These are phyloP conservation scores for Pseudonitzschia delicatissima DNA, from an alignment of 108 stramenopile species.

Conservation along the genomic window DNA sequence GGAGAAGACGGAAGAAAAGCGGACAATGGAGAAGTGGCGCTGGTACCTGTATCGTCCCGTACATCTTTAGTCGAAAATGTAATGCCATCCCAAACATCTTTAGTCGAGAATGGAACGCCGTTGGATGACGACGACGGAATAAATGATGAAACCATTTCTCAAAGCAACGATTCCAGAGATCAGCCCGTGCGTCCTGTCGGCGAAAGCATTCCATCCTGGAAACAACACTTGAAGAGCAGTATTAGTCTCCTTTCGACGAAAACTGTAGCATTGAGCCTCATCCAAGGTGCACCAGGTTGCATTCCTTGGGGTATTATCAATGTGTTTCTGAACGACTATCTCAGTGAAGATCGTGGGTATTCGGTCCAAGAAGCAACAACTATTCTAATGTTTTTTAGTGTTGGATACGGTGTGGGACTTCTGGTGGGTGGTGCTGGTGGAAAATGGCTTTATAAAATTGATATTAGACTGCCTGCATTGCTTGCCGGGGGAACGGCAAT, in stretches of 20 bases:
- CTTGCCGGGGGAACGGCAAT: constrained; percentile 60
- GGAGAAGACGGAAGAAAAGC: not conserved
- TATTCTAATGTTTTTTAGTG: constrained; percentile 61
- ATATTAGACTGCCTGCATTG: constrained; percentile 60
- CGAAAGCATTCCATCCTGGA: not conserved
- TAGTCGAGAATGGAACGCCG: not conserved
- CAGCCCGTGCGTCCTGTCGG: too few relatives aligned
- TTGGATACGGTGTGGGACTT: constrained; percentile 76
- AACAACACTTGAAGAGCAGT: constrained; percentile 35
- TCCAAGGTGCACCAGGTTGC: constrained; percentile 90
- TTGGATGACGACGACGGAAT: not conserved
- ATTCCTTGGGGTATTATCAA: constrained; percentile 82
- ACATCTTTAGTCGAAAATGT: not conserved
- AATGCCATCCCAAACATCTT: not conserved
- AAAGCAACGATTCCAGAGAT: not conserved
- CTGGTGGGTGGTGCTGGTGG: constrained; percentile 70
- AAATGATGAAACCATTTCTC: not conserved
- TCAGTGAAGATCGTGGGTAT: constrained; percentile 75
- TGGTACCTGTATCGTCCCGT: constrained; percentile 8
- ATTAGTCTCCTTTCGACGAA: constrained; percentile 43
- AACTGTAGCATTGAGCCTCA: constrained; percentile 61
- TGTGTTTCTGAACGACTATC: constrained; percentile 83
- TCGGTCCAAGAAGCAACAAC: constrained; percentile 67
- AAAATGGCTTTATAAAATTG: constrained; percentile 49
- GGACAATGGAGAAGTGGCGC: constrained; percentile 9